These are phyloP conservation scores for Trematosphaeria pertusa DNA, from an alignment of 2,329 filamentous ascomycete genomes.

Conservation along the genomic window DNA sequence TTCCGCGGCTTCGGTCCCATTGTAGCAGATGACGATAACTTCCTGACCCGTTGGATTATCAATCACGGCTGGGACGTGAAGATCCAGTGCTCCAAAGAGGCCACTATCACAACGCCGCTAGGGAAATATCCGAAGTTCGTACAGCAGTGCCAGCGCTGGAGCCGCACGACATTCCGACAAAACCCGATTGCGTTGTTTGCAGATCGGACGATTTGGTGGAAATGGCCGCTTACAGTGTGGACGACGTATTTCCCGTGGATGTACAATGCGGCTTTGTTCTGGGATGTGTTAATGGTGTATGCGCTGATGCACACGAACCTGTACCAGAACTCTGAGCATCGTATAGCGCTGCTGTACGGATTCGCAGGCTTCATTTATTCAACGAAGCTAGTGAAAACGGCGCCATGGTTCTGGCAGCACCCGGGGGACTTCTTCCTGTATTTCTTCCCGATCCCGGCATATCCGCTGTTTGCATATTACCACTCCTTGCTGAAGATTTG, in stretches of 20 bases:
- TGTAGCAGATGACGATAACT: slow-evolving; percentile 48
- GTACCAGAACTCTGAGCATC: slow-evolving; percentile 12
- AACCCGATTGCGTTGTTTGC: slow-evolving; percentile 28
- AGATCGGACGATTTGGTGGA: slow-evolving; percentile 32
- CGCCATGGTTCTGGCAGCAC: slow-evolving; percentile 26
- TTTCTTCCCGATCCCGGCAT: slow-evolving; percentile 24
- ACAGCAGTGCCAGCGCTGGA: slow-evolving; percentile 34
- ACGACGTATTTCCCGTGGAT: slow-evolving; percentile 34
- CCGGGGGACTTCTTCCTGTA: slow-evolving; percentile 28
- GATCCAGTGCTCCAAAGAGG: slow-evolving; percentile 60
- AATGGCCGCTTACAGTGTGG: slow-evolving; percentile 30
- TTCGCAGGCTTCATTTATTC: slow-evolving; percentile 21
- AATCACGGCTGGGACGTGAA: slow-evolving; percentile 56
- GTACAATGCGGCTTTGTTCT: slow-evolving; percentile 31
- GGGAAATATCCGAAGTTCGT: slow-evolving; percentile 19
- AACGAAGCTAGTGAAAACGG: slow-evolving; percentile 31
- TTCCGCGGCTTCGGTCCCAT: slow-evolving; percentile 26
- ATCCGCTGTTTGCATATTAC: slow-evolving; percentile 23
- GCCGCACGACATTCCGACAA: slow-evolving; percentile 31
- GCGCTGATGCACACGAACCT: slow-evolving; percentile 13
- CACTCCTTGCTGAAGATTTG: slow-evolving; percentile 27
- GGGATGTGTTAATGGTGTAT: slow-evolving; percentile 23
- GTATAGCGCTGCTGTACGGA: not conserved
- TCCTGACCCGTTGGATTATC: slow-evolving; percentile 61
- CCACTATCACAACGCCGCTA: slow-evolving; percentile 59